Evolutionary conservation across 352 stramenopile species (phyloP).

Genomic region (Phytopythium cucurbitacearum): DNA sequence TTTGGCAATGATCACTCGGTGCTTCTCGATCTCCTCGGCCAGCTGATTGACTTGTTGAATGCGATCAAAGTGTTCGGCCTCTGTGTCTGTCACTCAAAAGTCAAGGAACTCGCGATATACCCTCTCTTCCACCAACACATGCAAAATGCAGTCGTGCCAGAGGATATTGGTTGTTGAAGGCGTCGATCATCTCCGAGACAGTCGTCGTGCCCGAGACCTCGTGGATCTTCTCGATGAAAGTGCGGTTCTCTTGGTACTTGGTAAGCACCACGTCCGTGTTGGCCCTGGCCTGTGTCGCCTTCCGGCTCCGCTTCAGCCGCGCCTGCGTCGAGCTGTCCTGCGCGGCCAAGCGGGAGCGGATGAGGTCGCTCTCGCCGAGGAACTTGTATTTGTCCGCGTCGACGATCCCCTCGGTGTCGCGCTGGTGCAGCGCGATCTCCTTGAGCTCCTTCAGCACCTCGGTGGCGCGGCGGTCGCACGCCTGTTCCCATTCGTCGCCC

Average conservation of each 20-base stretch:
- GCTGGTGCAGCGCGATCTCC: constrained; percentile 55
- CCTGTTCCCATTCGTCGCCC: constrained; percentile 55
- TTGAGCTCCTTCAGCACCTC: constrained; percentile 66
- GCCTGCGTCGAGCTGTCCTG: constrained; percentile 53
- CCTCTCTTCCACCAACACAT: background rate
- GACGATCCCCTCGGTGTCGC: constrained; percentile 42
- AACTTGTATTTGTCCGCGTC: constrained; percentile 64
- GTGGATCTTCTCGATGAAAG: constrained; percentile 79
- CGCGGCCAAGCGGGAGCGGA: constrained; percentile 42
- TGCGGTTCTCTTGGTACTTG: constrained; percentile 80
- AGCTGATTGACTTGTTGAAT: constrained; percentile 83
- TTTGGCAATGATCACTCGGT: constrained; percentile 60
- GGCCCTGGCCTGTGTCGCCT: constrained; percentile 62
- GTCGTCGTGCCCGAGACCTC: constrained; percentile 74
- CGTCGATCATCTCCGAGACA: constrained; percentile 80
- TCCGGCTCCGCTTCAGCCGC: constrained; percentile 52
- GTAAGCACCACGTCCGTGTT: constrained; percentile 57
- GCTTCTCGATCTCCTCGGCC: constrained; percentile 76
- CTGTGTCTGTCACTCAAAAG: constrained; percentile 18
- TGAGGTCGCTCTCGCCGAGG: constrained; percentile 69
- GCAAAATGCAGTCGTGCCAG: constrained; percentile 2
- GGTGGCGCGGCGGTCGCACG: constrained; percentile 46
- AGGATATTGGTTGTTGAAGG: constrained; percentile 81
- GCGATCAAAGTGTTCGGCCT: constrained; percentile 75
- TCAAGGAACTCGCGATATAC: constrained; percentile 12